A percentile compares a stretch with the other conserved stretches of the same genome.
phyloP scores from a whole-genome alignment of 2,329 filamentous ascomycete genomes.

The Cytospora chrysosperma region DNA sequence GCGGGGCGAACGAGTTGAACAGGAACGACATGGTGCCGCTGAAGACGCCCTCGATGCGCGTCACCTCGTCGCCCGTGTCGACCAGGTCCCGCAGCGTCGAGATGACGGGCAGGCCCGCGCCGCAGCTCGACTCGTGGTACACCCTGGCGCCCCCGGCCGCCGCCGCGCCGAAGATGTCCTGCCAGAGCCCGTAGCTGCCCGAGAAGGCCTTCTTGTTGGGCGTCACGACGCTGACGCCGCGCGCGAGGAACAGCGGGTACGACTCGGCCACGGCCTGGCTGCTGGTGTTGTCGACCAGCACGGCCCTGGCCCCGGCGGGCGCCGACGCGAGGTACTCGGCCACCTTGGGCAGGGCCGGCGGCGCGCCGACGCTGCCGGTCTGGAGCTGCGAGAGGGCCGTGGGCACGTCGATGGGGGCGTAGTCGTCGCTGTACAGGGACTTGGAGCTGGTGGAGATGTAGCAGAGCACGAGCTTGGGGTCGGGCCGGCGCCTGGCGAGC shows the following conservation, averaged over 20 bases:
- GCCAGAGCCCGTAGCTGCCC: slow-evolving; percentile 76
- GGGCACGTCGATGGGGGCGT: slow-evolving; percentile 61
- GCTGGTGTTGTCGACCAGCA: slow-evolving; percentile 95
- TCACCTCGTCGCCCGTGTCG: slow-evolving; percentile 87
- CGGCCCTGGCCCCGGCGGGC: slow-evolving; percentile 62
- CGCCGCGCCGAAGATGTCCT: slow-evolving; percentile 78
- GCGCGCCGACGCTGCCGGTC: slow-evolving; percentile 37
- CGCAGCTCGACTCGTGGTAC: slow-evolving; percentile 94
- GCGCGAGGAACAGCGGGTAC: slow-evolving; percentile 78
- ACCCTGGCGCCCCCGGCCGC: slow-evolving; percentile 72
- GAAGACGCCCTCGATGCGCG: slow-evolving; percentile 94
- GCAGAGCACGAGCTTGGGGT: slow-evolving; percentile 72
- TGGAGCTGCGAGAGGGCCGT: slow-evolving; percentile 19
- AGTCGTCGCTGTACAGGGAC: slow-evolving; percentile 72
- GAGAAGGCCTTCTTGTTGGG: slow-evolving; percentile 99
- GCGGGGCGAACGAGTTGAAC: slow-evolving; percentile 94
- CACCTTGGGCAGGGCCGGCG: slow-evolving; percentile 68
- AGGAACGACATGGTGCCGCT: slow-evolving; percentile 97
- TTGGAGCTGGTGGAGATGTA: slow-evolving; percentile 86
- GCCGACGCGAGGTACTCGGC: slow-evolving; percentile 75
- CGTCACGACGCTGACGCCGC: slow-evolving; percentile 87
- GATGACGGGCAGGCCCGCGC: slow-evolving; percentile 89
- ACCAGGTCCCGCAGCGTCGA: slow-evolving; percentile 93
- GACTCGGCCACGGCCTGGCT: slow-evolving; percentile 79
- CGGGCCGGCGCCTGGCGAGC: slow-evolving; percentile 64